Evolutionary conservation across 768 basidiomycete species (phyloP).

Genomic region (Macrolepiota fuliginosa): DNA sequence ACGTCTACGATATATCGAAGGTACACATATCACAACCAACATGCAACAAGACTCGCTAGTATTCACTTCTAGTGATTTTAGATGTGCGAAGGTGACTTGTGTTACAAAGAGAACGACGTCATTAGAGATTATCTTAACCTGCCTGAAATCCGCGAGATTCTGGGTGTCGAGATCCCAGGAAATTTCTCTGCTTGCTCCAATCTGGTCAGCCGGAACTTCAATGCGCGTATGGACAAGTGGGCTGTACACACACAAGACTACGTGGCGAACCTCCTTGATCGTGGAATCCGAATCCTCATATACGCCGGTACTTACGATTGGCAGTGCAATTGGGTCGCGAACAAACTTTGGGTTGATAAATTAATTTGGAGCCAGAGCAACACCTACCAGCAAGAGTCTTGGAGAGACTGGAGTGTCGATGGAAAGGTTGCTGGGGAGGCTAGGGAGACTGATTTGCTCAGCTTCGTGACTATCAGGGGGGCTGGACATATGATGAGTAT

Average conservation of each 20-base stretch:
- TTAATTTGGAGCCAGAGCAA: conserved; percentile 69
- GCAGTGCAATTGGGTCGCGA: conserved; percentile 80
- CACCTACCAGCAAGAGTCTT: conserved; percentile 35
- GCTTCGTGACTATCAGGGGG: conserved; percentile 36
- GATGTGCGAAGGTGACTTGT: conserved; percentile 36
- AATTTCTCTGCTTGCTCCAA: conserved; percentile 60
- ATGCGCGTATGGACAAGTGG: conserved; percentile 59
- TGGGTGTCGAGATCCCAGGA: conserved; percentile 53
- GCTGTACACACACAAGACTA: conserved; percentile 57
- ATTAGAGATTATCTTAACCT: conserved; percentile 58
- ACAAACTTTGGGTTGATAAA: conserved; percentile 71
- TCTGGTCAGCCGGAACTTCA: conserved; percentile 50
- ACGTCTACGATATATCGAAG: conserved; percentile 62
- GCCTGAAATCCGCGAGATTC: conserved; percentile 42
- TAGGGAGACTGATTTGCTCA: conserved; percentile 47
- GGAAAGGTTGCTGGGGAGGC: conserved; percentile 52
- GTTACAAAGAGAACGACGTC: conserved; percentile 31
- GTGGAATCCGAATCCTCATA: conserved; percentile 70
- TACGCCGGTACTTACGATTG: conserved; percentile 78
- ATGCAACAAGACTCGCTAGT: background rate
- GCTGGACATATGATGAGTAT: conserved; percentile 60
- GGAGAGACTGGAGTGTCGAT: conserved; percentile 56
- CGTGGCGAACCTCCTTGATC: conserved; percentile 67
- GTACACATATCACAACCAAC: conserved; percentile 5
- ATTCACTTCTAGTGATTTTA: conserved; percentile 21